phyloP scores from a whole-genome alignment of 129 eudicot species.

The Glebionis coronaria region DNA sequence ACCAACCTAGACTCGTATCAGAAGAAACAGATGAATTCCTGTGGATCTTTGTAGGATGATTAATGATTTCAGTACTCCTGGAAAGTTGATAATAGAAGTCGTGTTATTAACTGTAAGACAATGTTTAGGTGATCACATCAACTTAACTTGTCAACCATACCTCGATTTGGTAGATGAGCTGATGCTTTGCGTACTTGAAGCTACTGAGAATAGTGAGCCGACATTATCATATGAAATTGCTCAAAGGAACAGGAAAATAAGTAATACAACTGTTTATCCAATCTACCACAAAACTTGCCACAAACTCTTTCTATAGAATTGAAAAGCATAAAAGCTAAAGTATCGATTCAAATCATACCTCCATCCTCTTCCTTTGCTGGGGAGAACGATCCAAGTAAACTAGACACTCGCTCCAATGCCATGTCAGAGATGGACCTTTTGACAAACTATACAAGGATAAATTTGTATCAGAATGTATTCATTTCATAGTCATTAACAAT shows the following conservation, averaged over 20 bases:
- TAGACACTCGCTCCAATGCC: constrained; percentile 67
- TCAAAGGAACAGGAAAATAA: neutral
- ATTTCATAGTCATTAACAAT: neutral
- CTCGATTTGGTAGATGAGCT: constrained; percentile 45
- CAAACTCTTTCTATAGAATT: too few relatives aligned
- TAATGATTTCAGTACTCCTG: constrained; percentile 48
- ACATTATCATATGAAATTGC: constrained; percentile 18
- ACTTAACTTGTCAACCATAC: constrained; percentile 27
- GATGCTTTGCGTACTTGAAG: constrained; percentile 47
- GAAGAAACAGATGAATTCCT: constrained; percentile 58
- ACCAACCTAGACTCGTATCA: constrained; percentile 56
- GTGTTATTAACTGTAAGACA: constrained; percentile 4
- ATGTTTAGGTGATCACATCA: neutral
- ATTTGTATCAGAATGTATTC: constrained; percentile 16
- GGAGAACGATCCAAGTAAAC: constrained; percentile 71
- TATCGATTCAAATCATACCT: constrained; percentile 37
- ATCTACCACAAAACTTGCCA: too few relatives aligned
- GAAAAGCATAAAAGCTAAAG: neutral
- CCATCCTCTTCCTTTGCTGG: constrained; percentile 45
- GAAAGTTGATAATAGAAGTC: constrained; percentile 10
- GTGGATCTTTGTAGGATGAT: constrained; percentile 49
- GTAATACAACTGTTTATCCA: too few relatives aligned
- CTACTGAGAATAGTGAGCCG: constrained; percentile 36
- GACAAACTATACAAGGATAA: constrained; percentile 36
- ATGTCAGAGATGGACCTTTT: constrained; percentile 68